A percentile compares a stretch with the other conserved stretches of the same genome.
These are phyloP conservation scores for Talaromyces pinophilus DNA, from an alignment of 2,329 filamentous ascomycete genomes.

Conservation along the genomic window DNA sequence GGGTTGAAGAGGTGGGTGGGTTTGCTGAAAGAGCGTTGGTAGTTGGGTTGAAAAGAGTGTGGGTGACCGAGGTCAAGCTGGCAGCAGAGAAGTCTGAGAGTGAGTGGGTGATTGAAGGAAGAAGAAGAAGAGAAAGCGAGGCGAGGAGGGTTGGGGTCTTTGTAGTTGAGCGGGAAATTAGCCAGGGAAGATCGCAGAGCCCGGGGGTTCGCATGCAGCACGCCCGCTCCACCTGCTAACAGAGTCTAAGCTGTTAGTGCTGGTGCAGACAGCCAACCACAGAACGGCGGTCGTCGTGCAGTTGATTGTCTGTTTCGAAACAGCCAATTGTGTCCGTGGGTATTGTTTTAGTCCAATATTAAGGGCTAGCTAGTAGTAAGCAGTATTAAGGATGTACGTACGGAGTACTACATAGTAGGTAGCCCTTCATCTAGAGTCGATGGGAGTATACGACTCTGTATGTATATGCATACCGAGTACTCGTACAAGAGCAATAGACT, in stretches of 20 bases:
- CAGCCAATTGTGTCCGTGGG: neutral
- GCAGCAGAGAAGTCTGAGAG: slow-evolving; percentile 35
- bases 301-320: slow-evolving; percentile 13
- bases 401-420: too few relatives aligned
- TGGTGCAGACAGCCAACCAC: neutral
- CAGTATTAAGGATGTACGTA: too few relatives aligned
- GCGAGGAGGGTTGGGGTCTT: slow-evolving; percentile 32
- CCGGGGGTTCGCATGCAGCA: neutral
- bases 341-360: neutral
- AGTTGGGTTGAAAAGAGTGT: slow-evolving; percentile 48
- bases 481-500: too few relatives aligned
- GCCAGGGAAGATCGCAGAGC: slow-evolving; percentile 14
- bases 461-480: too few relatives aligned
- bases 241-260: neutral
- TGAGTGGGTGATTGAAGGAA: slow-evolving; percentile 22
- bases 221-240: neutral
- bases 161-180: slow-evolving; percentile 45
- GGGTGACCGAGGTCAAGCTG: slow-evolving; percentile 48
- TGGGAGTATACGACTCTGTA: too few relatives aligned
- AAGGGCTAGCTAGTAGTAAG: neutral
- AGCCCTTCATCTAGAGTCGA: too few relatives aligned
- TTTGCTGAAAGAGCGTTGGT: slow-evolving; percentile 34
- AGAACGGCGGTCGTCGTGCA: neutral
- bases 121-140: slow-evolving; percentile 24
- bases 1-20: slow-evolving; percentile 36